A percentile compares a stretch with the other conserved stretches of the same genome.
Evolutionary conservation across 305 asterid genomes (phyloP).

Genomic region (Fraxinus xanthoxyloides): DNA sequence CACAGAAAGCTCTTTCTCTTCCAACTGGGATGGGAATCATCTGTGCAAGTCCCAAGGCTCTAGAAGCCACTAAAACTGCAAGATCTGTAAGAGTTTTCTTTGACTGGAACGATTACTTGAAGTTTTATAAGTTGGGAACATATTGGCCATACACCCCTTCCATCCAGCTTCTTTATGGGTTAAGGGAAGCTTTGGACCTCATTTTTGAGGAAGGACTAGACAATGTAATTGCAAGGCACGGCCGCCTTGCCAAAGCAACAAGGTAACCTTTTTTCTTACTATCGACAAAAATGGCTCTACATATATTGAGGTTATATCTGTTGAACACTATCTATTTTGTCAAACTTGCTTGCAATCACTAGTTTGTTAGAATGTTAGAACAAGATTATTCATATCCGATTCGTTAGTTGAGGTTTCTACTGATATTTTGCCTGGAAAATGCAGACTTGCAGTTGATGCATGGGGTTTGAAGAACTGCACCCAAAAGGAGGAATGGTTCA

Average conservation of each 20-base stretch:
- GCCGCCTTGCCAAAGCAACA: constrained; percentile 87
- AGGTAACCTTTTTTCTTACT: constrained; percentile 40
- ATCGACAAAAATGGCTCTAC: neutral
- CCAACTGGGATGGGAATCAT: constrained; percentile 92
- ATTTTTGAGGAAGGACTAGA: constrained; percentile 96
- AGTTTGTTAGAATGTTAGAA: neutral
- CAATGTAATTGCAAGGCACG: constrained; percentile 79
- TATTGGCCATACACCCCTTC: constrained; percentile 99
- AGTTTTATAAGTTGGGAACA: constrained; percentile 86
- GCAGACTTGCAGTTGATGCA: constrained; percentile 93
- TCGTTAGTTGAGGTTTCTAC: neutral
- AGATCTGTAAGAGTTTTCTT: constrained; percentile 91
- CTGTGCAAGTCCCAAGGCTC: constrained; percentile 93
- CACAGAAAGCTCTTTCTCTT: constrained; percentile 94
- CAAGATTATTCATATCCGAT: neutral
- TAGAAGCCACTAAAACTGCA: constrained; percentile 85
- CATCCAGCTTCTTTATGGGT: constrained; percentile 88
- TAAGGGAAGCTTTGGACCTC: constrained; percentile 89
- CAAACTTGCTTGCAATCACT: neutral
- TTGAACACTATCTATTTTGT: neutral
- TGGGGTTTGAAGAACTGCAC: constrained; percentile 99
- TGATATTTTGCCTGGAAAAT: constrained; percentile 6
- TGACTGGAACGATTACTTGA: constrained; percentile 92
- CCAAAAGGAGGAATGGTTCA: constrained; percentile 92
- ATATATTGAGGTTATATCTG: neutral